These are phyloP conservation scores for Triticum turgidum DNA, from an alignment of 176 grass and related monocot genomes.

Conservation along the genomic window DNA sequence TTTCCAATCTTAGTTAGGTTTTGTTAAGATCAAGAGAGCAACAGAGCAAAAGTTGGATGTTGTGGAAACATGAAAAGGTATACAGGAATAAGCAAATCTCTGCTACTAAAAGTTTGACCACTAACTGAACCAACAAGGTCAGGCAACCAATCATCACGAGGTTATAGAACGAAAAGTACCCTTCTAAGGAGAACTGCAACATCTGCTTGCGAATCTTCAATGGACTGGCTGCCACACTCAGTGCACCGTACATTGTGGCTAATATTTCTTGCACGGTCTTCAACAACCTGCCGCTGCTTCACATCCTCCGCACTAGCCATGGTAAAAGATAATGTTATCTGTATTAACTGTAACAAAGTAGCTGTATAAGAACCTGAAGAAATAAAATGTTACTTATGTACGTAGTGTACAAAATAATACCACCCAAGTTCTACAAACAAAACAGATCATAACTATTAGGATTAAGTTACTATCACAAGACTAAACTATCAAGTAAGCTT, in stretches of 20 bases:
- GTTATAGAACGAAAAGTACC: constrained; percentile 38
- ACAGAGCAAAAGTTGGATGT: background rate
- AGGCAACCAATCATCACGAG: background rate
- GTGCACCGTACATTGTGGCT: constrained; percentile 95
- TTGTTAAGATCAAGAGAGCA: background rate
- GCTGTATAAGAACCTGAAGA: constrained; percentile 1
- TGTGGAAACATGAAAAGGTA: background rate
- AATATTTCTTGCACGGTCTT: constrained; percentile 82
- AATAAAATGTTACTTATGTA: background rate
- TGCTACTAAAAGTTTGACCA: background rate
- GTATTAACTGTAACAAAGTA: background rate
- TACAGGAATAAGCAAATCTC: background rate
- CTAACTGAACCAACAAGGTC: background rate
- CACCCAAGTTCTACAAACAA: background rate
- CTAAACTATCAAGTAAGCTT: background rate
- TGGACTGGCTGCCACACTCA: constrained; percentile 96
- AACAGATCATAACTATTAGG: background rate
- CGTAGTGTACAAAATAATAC: background rate
- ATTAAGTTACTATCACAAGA: background rate
- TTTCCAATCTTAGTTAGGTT: background rate
- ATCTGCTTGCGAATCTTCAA: constrained; percentile 98
- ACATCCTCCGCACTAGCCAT: constrained; percentile 73
- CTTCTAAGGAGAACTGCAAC: constrained; percentile 91
- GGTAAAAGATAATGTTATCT: background rate
- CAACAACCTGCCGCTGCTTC: constrained; percentile 70